Evolutionary conservation across 345 rosid genomes (phyloP), one percentile per base, ranked within the genome.

Genomic region (Corchorus olitorius): DNA sequence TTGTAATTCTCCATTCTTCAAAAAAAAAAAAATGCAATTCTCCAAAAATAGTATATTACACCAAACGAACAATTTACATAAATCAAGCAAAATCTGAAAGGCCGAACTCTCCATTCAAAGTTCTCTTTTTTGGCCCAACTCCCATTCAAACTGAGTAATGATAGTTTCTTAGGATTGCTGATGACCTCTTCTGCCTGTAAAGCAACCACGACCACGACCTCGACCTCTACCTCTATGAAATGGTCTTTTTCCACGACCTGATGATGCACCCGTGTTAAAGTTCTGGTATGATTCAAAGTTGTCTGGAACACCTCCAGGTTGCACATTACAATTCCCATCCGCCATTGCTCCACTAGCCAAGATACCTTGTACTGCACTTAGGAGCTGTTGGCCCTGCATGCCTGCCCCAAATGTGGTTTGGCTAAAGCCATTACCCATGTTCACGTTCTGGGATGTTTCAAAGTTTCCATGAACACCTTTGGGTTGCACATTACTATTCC

Each of bases 321-420:
- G 84, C 50, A 34, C 43, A 49, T 79, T 84, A 66, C 39, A 11
- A 62, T 74, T 76, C 78, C 78, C 84, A 49, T 63, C 76, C 8
- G 59, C 43, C 5, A 8, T 14, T 13, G 39, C 76, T 71, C 61
- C 84, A 69, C 33, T 64, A 56, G 76, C 39, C 81, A 76, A 22
- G 60, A 14, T 71, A 79, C 73, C 78, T 77, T 74, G 83, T 58
- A 70, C 52, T 65, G 85, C 69, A 75, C 76, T 65, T 72, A 75
- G 43, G 19, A 79, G 14, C 72, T 68, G 83, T n/a, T 63, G 87
- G 76, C 17, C 72, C 37, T 78, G 82, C 48, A 84, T 67, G 48
- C 87, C 89, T 81, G 78, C 78, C 75, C 84, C 89, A 17, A 85
- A 83, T 41, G 88, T 39, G 12, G 60, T 66, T 78, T 78, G 93